A percentile compares a stretch with the other conserved stretches of the same genome.
Evolutionary conservation across 106 monocot genomes (phyloP).

Genomic region (Dendrobium nobile): DNA sequence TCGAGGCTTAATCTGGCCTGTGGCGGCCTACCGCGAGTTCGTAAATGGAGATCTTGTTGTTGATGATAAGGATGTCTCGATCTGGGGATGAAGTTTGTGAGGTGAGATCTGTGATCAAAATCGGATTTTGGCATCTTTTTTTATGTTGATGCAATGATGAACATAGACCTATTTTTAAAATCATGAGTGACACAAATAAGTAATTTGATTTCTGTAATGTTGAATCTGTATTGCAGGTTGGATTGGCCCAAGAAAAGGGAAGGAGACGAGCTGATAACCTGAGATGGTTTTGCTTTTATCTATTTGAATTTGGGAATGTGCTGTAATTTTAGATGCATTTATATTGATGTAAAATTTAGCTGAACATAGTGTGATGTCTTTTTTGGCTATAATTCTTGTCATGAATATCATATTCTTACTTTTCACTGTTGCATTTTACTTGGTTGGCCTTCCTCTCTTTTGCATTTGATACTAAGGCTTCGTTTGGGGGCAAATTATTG

Average conservation of each 20-base stretch:
- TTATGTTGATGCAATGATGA: no score
- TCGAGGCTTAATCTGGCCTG: slow-evolving; percentile 94
- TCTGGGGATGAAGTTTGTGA: slow-evolving; percentile 9
- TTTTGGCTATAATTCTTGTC: no score
- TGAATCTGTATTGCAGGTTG: neutral
- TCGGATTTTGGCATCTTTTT: neutral
- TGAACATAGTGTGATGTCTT: neutral
- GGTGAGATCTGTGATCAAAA: neutral
- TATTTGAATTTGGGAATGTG: neutral
- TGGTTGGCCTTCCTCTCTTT: no score
- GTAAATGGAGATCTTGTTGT: slow-evolving; percentile 75
- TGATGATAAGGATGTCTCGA: slow-evolving; percentile 38
- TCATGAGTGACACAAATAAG: no score
- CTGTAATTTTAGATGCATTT: neutral
- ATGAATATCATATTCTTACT: no score
- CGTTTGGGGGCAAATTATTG: no score
- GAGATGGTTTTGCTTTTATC: no score
- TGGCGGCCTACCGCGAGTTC: slow-evolving; percentile 87
- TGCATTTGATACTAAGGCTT: no score
- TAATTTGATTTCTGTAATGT: no score
- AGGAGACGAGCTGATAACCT: neutral
- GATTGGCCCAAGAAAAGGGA: neutral
- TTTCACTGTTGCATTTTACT: no score
- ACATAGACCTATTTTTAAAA: no score
- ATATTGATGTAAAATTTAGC: neutral